phyloP scores from a whole-genome alignment of 2,329 filamentous ascomycete genomes.

The Pseudogymnoascus sp. region DNA sequence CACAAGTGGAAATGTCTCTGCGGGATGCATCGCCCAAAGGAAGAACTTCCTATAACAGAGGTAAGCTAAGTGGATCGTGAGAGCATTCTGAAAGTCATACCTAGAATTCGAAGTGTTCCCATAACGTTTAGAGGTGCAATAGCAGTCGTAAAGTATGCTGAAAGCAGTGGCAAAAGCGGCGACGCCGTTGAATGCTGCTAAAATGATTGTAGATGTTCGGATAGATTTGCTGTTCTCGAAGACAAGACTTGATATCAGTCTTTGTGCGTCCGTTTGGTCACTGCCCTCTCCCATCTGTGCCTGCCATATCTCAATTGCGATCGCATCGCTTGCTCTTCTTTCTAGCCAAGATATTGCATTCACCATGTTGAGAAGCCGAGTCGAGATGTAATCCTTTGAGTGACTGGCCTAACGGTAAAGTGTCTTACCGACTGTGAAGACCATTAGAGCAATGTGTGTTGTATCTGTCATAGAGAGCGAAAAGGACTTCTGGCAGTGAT shows the following conservation, averaged over 20 bases:
- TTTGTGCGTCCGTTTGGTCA: neutral
- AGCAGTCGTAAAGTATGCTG: constrained; percentile 47
- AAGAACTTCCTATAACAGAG: constrained; percentile 24
- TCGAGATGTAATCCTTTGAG: neutral
- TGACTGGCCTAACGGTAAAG: constrained; percentile 4
- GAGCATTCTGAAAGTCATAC: constrained; percentile 30
- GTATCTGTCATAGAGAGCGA: neutral
- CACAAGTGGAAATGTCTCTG: constrained; percentile 42
- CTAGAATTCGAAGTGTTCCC: constrained; percentile 28
- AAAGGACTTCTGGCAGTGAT: neutral
- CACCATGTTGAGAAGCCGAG: constrained; percentile 4
- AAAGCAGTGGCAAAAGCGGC: constrained; percentile 46
- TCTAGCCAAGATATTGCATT: neutral
- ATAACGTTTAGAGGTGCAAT: constrained; percentile 26
- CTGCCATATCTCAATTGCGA: constrained; percentile 2
- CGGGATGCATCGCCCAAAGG: constrained; percentile 27
- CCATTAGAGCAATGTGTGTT: constrained; percentile 4
- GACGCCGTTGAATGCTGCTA: constrained; percentile 52
- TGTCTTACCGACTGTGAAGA: neutral
- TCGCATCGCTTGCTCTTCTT: neutral
- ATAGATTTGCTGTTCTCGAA: constrained; percentile 40
- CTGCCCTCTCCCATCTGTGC: neutral
- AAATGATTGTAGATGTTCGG: constrained; percentile 51
- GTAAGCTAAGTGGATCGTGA: neutral
- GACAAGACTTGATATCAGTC: constrained; percentile 23